phyloP scores from a whole-genome alignment of 805 yeast species.

The Wickerhamiella occidentalis region DNA sequence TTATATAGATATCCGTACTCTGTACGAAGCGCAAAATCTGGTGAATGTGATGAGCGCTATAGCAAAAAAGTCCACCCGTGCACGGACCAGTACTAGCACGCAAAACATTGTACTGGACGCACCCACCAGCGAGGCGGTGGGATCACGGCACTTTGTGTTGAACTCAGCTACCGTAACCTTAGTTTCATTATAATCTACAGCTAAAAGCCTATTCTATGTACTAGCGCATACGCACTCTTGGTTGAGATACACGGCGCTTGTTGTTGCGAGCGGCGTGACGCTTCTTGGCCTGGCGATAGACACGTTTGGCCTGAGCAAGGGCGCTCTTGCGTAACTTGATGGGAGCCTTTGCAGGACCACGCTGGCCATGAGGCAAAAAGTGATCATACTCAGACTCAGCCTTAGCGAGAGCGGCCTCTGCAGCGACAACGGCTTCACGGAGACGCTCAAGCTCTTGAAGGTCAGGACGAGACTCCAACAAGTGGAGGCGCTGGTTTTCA shows the following conservation, averaged over 20 bases:
- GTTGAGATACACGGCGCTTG: constrained; percentile 24
- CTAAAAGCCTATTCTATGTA: neutral
- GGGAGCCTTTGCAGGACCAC: constrained; percentile 24
- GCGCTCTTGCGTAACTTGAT: constrained; percentile 24
- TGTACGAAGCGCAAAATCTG: too few species aligned
- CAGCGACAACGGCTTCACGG: constrained; percentile 16
- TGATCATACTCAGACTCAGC: constrained; percentile 22
- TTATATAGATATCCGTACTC: too few species aligned
- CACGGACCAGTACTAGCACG: neutral
- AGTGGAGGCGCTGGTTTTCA: constrained; percentile 11
- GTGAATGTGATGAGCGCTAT: too few species aligned
- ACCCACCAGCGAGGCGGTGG: neutral
- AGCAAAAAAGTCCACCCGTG: too few species aligned
- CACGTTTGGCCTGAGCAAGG: constrained; percentile 22
- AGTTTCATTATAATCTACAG: neutral
- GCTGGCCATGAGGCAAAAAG: constrained; percentile 23
- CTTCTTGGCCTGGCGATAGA: constrained; percentile 21
- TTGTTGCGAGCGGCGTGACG: constrained; percentile 20
- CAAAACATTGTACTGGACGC: neutral
- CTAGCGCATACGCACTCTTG: constrained; percentile 13
- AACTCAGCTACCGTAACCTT: neutral
- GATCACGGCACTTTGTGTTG: neutral
- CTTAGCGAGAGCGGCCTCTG: constrained; percentile 18
- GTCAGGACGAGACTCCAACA: constrained; percentile 21
- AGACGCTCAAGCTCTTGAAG: constrained; percentile 18